phyloP scores from a whole-genome alignment of 106 monocot genomes.

The Phalaenopsis equestris region DNA sequence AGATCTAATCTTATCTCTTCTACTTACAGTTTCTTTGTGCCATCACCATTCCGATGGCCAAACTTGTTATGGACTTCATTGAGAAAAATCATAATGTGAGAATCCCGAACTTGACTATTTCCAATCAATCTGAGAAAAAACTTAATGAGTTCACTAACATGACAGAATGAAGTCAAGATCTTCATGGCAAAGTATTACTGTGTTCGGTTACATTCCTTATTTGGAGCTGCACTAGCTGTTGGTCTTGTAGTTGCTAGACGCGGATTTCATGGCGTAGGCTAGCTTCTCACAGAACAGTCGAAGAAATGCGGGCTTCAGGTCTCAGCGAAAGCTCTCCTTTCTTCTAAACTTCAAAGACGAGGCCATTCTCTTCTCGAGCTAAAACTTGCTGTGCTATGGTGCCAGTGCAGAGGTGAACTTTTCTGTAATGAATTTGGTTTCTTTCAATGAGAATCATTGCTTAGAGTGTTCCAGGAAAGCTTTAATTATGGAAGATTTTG shows the following conservation, averaged over 20 bases:
- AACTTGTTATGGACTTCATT: slow-evolving; percentile 51
- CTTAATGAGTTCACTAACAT: background rate
- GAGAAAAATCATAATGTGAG: slow-evolving; percentile 64
- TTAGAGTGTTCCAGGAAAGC: too few relatives aligned
- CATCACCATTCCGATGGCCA: slow-evolving; percentile 60
- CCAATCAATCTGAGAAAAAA: background rate
- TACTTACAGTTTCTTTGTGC: slow-evolving; percentile 40
- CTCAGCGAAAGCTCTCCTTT: background rate
- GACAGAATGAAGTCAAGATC: slow-evolving; percentile 73
- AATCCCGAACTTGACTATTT: background rate
- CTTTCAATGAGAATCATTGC: too few relatives aligned
- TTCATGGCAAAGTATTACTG: slow-evolving; percentile 97
- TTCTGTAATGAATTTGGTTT: too few relatives aligned
- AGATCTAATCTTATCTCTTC: background rate
- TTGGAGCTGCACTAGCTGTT: slow-evolving; percentile 62
- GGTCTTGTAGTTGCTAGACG: slow-evolving; percentile 56
- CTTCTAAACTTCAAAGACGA: background rate
- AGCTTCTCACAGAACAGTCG: background rate
- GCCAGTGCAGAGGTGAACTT: too few relatives aligned
- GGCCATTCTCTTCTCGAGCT: too few relatives aligned
- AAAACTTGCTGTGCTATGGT: too few relatives aligned
- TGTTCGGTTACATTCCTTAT: slow-evolving; percentile 72
- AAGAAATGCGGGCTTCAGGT: background rate
- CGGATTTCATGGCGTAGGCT: background rate
- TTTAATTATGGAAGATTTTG: too few relatives aligned